phyloP scores from a whole-genome alignment of 2,329 filamentous ascomycete genomes.

The Fonsecaea multimorphosa region DNA sequence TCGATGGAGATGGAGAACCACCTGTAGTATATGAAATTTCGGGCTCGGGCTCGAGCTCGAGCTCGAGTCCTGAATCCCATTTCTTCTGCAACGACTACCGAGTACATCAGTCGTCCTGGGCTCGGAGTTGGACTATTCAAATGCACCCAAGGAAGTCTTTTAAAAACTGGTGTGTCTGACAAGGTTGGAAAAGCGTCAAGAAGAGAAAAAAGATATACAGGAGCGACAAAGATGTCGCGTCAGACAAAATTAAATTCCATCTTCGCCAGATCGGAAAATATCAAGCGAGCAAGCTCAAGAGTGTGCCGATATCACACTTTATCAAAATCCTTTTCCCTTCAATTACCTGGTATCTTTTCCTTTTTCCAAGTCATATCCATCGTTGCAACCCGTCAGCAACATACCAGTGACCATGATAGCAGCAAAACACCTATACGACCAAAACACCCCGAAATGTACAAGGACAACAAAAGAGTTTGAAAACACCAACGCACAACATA shows the following conservation, averaged over 20 bases:
- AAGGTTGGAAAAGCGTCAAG: not conserved
- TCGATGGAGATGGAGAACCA: too few relatives aligned
- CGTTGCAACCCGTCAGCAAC: not conserved
- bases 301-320: not conserved
- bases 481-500: not conserved
- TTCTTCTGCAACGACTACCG: too few relatives aligned
- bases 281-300: not conserved
- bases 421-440: not conserved
- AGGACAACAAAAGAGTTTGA: not conserved
- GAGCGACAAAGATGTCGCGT: not conserved
- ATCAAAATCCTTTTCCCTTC: not conserved
- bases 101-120: too few relatives aligned
- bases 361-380: not conserved
- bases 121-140: too few relatives aligned
- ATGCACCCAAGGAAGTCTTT: too few relatives aligned
- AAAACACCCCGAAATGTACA: not conserved
- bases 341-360: not conserved
- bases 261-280: too few relatives aligned
- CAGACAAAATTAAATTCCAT: not conserved
- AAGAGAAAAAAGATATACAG: not conserved
- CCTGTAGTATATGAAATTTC: too few relatives aligned
- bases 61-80: too few relatives aligned
- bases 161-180: not conserved
- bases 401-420: not conserved
- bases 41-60: too few relatives aligned